Evolutionary conservation across 2,329 filamentous ascomycete genomes (phyloP), one percentile per base, ranked within the genome.

Genomic region (Aspergillus sp.): DNA sequence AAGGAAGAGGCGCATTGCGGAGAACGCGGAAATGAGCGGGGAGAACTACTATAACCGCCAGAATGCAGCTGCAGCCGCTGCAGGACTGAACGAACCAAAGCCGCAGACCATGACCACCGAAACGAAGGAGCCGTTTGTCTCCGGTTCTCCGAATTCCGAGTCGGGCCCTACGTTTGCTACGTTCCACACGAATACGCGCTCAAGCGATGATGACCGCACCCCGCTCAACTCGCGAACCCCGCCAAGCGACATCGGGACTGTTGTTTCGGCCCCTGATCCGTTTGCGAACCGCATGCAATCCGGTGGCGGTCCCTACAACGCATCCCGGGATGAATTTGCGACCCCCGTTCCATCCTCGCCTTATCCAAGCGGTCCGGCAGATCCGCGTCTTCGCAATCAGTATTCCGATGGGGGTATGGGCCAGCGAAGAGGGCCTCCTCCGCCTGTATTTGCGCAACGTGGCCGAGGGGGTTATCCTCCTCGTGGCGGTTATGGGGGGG

Each of bases 11-110:
- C 77, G 86, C 28, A 93, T 96, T 53, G 86, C 79, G 2, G 83
- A 93, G 58, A 94, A 96, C 55, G 85, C 88, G 5, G 88, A 96
- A 56, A 96, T 96, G 88, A 96, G 84, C 55, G 89, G 89, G 16
- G 79, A 91, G 50, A 91, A 88, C 53, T 95, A 82, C 57, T 95
- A 93, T 61, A 82, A 80, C 49, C 72, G 80, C 37, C 62, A 72
- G 47, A 55, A 60, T 45, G 58, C 58, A 13, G 48, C 54, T 17
- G 48, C 57, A 19, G 42, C 52, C 12, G 43, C 51, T 29, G 37
- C 52, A 26, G 49, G 47, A 27, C 15, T 48, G 13, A 34, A 37
- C 17, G 35, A 39, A 11, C 35, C 43, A 13, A 35, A 36, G 25
- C 40, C 43, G 8, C 16, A 26, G 5, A 17, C 39, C 5, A 53